Evolutionary conservation across 108 stramenopile genomes (phyloP).

Genomic region (Aurantiochytrium sp.): DNA sequence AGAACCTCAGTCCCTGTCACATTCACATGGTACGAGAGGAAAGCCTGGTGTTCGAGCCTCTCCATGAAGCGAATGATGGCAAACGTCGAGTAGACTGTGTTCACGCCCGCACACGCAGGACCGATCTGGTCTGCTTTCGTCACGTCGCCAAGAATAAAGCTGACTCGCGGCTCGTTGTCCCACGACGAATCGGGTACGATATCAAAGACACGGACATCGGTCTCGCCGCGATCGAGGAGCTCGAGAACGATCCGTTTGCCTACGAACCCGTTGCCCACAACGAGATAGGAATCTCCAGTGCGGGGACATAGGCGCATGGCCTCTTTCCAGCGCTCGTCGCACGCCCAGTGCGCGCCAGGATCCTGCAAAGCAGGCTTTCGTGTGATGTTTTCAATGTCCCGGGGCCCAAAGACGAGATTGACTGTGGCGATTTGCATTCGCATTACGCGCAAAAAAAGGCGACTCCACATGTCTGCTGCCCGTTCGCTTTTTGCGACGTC

Average conservation of each 20-base stretch:
- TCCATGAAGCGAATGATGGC: conserved; percentile 19
- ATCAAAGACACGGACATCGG: not conserved
- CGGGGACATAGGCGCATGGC: not conserved
- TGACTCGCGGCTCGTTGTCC: not conserved
- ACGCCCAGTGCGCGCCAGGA: not conserved
- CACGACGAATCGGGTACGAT: not conserved
- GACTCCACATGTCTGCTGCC: not conserved
- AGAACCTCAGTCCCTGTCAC: not conserved
- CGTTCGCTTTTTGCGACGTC: too few species aligned
- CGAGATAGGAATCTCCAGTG: not conserved
- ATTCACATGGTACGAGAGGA: conserved; percentile 2
- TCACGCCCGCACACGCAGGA: not conserved
- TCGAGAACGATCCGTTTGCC: not conserved
- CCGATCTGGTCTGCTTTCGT: not conserved
- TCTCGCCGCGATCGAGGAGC: not conserved
- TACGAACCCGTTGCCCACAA: conserved; percentile 14
- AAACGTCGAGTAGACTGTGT: conserved; percentile 5
- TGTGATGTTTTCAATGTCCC: not conserved
- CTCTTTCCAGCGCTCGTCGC: not conserved
- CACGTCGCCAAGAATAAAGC: not conserved
- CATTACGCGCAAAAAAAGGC: not conserved
- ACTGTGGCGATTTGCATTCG: not conserved
- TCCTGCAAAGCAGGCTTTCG: not conserved
- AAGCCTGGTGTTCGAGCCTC: not conserved
- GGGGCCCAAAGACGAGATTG: not conserved